Evolutionary conservation across 2,329 filamentous ascomycete species (phyloP).

Genomic region (Fusarium duplospermum): DNA sequence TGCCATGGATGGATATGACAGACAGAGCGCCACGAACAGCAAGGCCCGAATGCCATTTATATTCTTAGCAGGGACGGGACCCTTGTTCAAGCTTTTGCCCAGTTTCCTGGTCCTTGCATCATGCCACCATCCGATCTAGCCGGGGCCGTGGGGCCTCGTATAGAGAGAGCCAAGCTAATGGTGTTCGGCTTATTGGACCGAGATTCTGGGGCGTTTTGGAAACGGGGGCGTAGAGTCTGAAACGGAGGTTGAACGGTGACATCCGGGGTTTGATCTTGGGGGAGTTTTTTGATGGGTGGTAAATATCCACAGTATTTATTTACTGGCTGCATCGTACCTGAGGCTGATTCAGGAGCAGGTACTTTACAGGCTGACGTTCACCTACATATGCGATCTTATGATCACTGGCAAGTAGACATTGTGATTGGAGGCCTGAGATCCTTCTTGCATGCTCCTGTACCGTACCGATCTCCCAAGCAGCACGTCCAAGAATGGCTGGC

Average conservation of each 20-base stretch:
- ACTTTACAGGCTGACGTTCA: not conserved
- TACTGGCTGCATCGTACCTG: not conserved
- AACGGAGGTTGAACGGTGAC: not conserved
- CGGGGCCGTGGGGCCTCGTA: slow-evolving; percentile 2
- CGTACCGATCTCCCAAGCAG: not conserved
- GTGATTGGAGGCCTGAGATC: not conserved
- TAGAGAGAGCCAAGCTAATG: not conserved
- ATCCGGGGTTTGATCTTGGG: not conserved
- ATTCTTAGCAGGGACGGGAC: not conserved
- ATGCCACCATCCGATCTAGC: slow-evolving; percentile 32
- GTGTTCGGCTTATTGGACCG: not conserved
- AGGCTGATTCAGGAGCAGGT: not conserved
- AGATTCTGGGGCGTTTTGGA: not conserved
- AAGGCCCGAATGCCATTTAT: not conserved
- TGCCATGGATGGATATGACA: not conserved
- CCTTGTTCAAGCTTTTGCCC: slow-evolving; percentile 33
- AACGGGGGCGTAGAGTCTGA: not conserved
- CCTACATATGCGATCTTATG: not conserved
- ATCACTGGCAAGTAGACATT: not conserved
- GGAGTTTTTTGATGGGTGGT: not conserved
- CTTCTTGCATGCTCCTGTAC: not conserved
- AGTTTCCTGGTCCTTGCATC: slow-evolving; percentile 13
- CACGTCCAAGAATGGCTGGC: not conserved
- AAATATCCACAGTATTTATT: not conserved
- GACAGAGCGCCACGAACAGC: not conserved